These are phyloP conservation scores for Guadua angustifolia DNA, from an alignment of 176 grass and related monocot genomes.

Conservation along the genomic window DNA sequence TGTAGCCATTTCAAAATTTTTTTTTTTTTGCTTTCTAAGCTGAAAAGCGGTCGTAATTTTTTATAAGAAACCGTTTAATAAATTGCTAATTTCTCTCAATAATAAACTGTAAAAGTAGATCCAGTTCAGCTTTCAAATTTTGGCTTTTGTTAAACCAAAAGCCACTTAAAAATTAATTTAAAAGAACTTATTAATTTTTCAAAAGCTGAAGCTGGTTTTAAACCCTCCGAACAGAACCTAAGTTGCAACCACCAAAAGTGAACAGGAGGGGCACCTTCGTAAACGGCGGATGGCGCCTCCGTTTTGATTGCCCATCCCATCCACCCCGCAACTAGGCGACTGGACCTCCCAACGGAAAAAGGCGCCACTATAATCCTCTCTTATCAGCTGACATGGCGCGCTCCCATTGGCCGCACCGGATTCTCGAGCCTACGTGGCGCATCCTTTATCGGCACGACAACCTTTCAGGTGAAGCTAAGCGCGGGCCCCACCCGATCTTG, in stretches of 20 bases:
- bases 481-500: slow-evolving; percentile 56
- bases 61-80: too few species aligned
- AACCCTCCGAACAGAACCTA: too few species aligned
- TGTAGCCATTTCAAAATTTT: too few species aligned
- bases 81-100: too few species aligned
- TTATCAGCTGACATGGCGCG: slow-evolving; percentile 56
- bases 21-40: too few species aligned
- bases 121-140: too few species aligned
- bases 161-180: too few species aligned
- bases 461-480: slow-evolving; percentile 52
- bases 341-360: slow-evolving; percentile 43
- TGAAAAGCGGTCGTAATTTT: too few species aligned
- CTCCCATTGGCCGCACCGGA: slow-evolving; percentile 43
- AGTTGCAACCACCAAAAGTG: slow-evolving; percentile 2
- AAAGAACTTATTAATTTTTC: too few species aligned
- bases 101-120: too few species aligned
- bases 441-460: slow-evolving; percentile 37
- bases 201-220: too few species aligned
- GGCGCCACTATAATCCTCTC: neutral
- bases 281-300: slow-evolving; percentile 21
- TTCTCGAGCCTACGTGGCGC: slow-evolving; percentile 45
- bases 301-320: slow-evolving; percentile 48
- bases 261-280: slow-evolving; percentile 20
- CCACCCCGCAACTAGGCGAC: neutral
- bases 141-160: too few species aligned